Evolutionary conservation across 2,329 filamentous ascomycete genomes (phyloP), one percentile per base, ranked within the genome.

Genomic region (Aspergillus tamarii): DNA sequence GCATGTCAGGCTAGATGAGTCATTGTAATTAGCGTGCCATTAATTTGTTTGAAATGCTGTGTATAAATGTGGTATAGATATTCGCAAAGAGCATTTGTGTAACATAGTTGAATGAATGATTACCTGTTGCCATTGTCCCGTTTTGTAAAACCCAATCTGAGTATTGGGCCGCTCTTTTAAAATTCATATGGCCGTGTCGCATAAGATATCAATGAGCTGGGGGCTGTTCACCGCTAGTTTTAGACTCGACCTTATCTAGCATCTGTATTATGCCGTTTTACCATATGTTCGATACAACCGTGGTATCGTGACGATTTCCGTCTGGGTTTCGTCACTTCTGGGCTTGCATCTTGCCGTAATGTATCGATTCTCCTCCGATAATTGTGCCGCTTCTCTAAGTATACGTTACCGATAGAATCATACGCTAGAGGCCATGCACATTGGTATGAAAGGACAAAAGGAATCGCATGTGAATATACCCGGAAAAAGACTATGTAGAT

Each of bases 381-480:
- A 7, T 7, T n/a, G 39, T n/a, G 16, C 7, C n/a, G 39, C 39
- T 19, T 41, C 19, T 8, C 19, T 16, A 26, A 8, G 6, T 19
- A 8, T 28, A 50, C 26, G 26, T n/a, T 52, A 10, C 26, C 6
- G 28, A 52, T 52, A 52, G 11, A 50, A 14, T 5, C 28, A n/a
- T 19, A 52, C 3, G 48, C 28, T n/a, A 19, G 5, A 53, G 26
- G 7, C 12, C 19, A 21, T 21, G 28, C 16, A 36, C 3, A 11
- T 26, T n/a, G 50, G 12, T 23, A 39, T 39, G 32, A 55, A 23
- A n/a, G 32, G 62, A 73, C 69, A 73, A 69, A 73, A 46, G 70
- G 69, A 73, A 73, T 69, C 53, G 69, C 68, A 72, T 72, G 52
- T 55, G 71, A 73, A 68, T 72, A 73, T 69, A 71, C 67, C 68